Conservation (phyloP, 495 filamentous ascomycete genomes). For the Penicillium daleae region DNA sequence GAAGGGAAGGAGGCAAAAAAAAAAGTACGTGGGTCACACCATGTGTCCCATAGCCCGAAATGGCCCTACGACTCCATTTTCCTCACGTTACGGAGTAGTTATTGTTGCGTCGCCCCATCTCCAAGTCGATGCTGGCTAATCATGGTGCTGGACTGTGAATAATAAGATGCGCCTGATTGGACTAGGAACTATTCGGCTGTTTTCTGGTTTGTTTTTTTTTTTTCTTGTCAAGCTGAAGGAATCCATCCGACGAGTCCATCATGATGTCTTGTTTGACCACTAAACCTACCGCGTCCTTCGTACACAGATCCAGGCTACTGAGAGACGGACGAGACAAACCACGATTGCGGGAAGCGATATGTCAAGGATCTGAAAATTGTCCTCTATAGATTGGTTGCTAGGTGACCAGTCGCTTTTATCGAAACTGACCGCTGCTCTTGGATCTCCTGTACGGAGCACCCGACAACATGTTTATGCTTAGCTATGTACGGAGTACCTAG, state of each 20-base stretch:
- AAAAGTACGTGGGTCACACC: constrained; percentile 20
- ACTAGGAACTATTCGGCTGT: background rate
- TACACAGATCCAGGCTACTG: background rate
- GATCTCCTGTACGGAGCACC: constrained; percentile 1
- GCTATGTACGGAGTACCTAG: background rate
- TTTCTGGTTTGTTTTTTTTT: background rate
- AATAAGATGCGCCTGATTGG: constrained; percentile 26
- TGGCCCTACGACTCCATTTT: constrained; percentile 18
- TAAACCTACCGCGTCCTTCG: background rate
- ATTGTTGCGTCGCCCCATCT: constrained; percentile 8
- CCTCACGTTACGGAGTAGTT: too few species aligned
- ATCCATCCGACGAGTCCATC: background rate
- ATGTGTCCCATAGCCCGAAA: constrained; percentile 33
- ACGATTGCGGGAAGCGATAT: constrained; percentile 26
- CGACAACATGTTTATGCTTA: constrained; percentile 2
- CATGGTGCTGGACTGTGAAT: constrained; percentile 11
- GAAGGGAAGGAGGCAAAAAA: constrained; percentile 15
- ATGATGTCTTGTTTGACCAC: background rate
- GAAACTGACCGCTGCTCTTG: constrained; percentile 25
- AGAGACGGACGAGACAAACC: background rate
- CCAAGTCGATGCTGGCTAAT: constrained; percentile 10
- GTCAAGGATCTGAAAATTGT: constrained; percentile 7
- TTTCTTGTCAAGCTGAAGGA: background rate
- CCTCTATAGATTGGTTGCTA: constrained; percentile 25
- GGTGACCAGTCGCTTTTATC: constrained; percentile 27